A percentile compares a stretch with the other conserved stretches of the same genome.
Conservation (phyloP, 306 rosid genomes). For the Acacia melanoxylon region DNA sequence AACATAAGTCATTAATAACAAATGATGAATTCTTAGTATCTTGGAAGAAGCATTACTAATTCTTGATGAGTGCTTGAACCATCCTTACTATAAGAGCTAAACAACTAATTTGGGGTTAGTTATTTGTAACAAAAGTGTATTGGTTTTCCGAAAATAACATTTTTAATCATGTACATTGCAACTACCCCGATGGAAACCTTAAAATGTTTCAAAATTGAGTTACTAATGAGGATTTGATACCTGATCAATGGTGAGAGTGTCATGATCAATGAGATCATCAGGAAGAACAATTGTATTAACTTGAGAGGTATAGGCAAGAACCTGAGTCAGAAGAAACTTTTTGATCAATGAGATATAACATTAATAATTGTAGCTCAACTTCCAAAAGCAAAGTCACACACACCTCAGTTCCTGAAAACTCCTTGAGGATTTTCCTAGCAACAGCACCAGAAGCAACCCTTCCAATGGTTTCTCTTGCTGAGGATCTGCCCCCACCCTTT, state of each 20-base stretch:
- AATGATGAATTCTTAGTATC: neutral
- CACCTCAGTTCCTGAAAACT: constrained; percentile 84
- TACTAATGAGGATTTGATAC: constrained; percentile 23
- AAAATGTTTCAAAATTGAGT: neutral
- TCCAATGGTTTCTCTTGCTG: constrained; percentile 86
- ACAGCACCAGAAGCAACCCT: constrained; percentile 34
- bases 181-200: too few relatives aligned
- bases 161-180: too few relatives aligned
- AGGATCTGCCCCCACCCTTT: constrained; percentile 97
- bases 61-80: neutral
- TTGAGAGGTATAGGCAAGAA: constrained; percentile 92
- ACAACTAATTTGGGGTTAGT: too few relatives aligned
- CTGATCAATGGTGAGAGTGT: constrained; percentile 56
- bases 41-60: neutral
- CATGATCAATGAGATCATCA: constrained; percentile 55
- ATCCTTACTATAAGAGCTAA: too few relatives aligned
- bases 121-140: too few relatives aligned
- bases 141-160: too few relatives aligned
- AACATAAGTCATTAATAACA: neutral
- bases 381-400: constrained; percentile 22
- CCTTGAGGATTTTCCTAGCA: constrained; percentile 68
- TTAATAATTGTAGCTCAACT: neutral
- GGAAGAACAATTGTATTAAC: constrained; percentile 80
- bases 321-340: constrained; percentile 45
- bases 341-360: neutral